Evolutionary conservation across 2,329 filamentous ascomycete species (phyloP), one percentile per base, ranked within the genome.

Genomic region (Monilinia aucupariae): DNA sequence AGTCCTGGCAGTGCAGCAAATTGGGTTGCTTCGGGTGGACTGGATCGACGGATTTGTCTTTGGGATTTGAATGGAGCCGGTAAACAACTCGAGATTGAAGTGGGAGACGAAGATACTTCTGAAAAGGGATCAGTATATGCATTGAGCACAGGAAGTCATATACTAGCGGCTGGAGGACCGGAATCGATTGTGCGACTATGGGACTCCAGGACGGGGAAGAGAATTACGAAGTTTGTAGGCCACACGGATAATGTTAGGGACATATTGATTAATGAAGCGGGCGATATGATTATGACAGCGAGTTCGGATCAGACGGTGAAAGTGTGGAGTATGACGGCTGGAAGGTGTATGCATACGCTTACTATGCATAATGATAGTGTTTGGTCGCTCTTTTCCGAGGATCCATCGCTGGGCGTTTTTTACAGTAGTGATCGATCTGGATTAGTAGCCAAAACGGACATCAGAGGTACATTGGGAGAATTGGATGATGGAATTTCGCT

Each of bases 361-460:
- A 97, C 92, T 61, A 99, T 99, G 94, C 94, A 99, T 77, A 96
- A 96, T 73, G 92, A 96, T 73, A 97, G 92, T 74, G 91, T 99
- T 27, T 99, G 94, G 94, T 96, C 91, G 1, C 81, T 99, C 27
- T 96, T 89, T 76, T 97, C 94, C 0, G 87, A 93, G 61, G 86
- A 96, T 70, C 92, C 92, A 0, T 83, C 89, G 64, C 82, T 99
- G 4, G 88, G 88, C 12, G 84, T 96, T 37, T 97, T 99, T 76
- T 97, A 97, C 78, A 97, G 93, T 62, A 90, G 89, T 69, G 94
- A 99, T 76, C 87, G 93, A 59, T 92, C 91, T 1, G 94, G 94
- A 3, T 77, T 97, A 65, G 88, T 99, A n/a, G 93, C 92, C 61
- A 99, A 97, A 80, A 97, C 93, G 0, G 94, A 99, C 74, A 88